Conservation (phyloP, 2,329 filamentous ascomycete species). For the Trichoderma koningii region DNA sequence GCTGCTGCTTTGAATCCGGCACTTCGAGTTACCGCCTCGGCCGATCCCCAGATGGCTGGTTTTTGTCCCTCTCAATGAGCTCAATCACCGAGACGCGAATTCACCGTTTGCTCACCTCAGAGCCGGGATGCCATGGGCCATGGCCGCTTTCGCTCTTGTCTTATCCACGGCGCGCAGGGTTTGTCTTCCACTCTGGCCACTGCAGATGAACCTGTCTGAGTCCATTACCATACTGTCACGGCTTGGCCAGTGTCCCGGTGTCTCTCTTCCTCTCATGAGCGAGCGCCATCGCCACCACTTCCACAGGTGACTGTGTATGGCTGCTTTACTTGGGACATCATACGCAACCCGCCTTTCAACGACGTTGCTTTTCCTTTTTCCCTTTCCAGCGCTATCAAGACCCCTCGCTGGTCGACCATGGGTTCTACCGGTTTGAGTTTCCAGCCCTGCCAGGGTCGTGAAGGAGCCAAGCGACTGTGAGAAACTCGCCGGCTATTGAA, state of each 20-base stretch:
- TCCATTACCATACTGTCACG: not conserved
- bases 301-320: not conserved
- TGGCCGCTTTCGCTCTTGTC: not conserved
- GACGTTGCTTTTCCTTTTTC: not conserved
- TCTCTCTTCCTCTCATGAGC: not conserved
- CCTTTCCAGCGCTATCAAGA: conserved; percentile 18
- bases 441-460: not conserved
- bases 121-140: not conserved
- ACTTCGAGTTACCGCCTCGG: not conserved
- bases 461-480: not conserved
- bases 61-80: not conserved
- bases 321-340: not conserved
- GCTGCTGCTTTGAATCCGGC: not conserved
- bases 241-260: not conserved
- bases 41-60: not conserved
- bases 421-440: not conserved
- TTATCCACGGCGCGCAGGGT: not conserved
- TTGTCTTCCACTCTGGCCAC: not conserved
- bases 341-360: not conserved
- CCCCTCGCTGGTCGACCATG: conserved; percentile 13
- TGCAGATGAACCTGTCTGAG: not conserved
- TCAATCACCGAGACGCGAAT: not conserved
- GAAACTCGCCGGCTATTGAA: not conserved
- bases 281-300: not conserved
- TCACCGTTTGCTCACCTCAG: not conserved